Conservation (phyloP, 2,329 filamentous ascomycete species). For the Pestalotiopsis sp. region DNA sequence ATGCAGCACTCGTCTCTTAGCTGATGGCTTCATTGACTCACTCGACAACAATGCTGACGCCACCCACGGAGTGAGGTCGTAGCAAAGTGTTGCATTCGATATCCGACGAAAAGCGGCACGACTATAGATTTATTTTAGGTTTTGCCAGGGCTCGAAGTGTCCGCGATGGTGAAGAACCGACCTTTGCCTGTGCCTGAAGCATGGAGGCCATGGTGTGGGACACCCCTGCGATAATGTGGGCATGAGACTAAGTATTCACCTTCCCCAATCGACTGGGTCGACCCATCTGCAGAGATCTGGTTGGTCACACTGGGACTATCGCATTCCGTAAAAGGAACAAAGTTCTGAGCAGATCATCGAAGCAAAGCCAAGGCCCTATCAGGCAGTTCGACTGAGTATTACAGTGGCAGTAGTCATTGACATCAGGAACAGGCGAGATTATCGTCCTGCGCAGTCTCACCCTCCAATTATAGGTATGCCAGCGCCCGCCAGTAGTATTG, state of each 20-base stretch:
- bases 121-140: neutral
- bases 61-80: neutral
- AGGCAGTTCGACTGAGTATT: neutral
- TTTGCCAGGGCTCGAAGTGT: neutral
- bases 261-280: neutral
- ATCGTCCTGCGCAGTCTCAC: neutral
- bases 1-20: neutral
- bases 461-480: neutral
- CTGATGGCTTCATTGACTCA: neutral
- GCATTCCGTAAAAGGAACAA: slow-evolving; percentile 1
- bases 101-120: neutral
- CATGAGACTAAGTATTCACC: neutral
- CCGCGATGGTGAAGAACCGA: neutral
- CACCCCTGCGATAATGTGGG: neutral
- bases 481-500: neutral
- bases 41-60: neutral
- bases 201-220: neutral
- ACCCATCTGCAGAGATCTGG: neutral
- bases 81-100: neutral
- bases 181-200: neutral
- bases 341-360: neutral
- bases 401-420: neutral
- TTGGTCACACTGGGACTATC: neutral
- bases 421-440: neutral
- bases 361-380: no score